These are phyloP conservation scores for Castanea crenata DNA, from an alignment of 306 rosid genomes.

Conservation along the genomic window DNA sequence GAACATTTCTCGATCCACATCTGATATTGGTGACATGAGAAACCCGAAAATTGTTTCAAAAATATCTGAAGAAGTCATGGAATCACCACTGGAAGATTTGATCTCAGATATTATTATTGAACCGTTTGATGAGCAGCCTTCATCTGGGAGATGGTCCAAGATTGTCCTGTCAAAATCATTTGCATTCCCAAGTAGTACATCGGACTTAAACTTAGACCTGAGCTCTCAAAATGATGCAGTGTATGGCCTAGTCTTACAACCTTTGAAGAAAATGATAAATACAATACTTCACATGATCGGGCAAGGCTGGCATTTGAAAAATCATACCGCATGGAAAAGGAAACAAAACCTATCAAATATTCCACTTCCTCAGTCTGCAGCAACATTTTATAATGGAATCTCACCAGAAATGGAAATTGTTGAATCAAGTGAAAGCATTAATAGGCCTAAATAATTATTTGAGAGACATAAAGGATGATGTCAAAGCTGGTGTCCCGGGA, in stretches of 20 bases:
- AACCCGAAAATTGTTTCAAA: constrained; percentile 17
- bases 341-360: constrained; percentile 43
- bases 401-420: constrained; percentile 64
- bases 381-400: constrained; percentile 56
- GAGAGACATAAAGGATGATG: constrained; percentile 63
- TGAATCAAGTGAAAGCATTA: constrained; percentile 62
- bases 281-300: constrained; percentile 12
- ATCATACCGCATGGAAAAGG: constrained; percentile 42
- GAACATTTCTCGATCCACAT: constrained; percentile 24
- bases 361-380: constrained; percentile 73
- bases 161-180: constrained; percentile 34
- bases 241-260: constrained; percentile 9
- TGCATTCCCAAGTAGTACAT: constrained; percentile 27
- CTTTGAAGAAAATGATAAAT: constrained; percentile 31
- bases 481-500: constrained; percentile 72
- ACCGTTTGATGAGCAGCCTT: constrained; percentile 6
- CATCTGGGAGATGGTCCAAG: constrained; percentile 38
- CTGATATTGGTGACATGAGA: constrained; percentile 2
- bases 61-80: not conserved
- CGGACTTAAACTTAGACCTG: constrained; percentile 23
- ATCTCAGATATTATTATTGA: constrained; percentile 22
- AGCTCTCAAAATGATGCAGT: constrained; percentile 21
- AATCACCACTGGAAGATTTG: constrained; percentile 11
- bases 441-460: constrained; percentile 61
- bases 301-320: constrained; percentile 30